Evolutionary conservation across 208 protist genomes (phyloP).

Genomic region (Trypanosoma theileri): DNA sequence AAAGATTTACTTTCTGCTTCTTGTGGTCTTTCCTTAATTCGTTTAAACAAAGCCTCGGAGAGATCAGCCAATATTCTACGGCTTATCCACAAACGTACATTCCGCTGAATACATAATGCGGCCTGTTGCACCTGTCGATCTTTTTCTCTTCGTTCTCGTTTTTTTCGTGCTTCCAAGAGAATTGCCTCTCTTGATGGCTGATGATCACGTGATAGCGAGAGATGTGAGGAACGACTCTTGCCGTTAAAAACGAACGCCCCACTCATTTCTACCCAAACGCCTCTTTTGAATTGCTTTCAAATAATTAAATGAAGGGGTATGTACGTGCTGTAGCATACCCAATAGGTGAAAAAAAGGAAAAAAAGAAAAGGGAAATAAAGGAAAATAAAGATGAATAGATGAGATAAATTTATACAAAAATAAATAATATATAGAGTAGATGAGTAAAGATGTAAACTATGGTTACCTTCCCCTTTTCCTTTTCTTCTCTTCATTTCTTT

Average conservation of each 20-base stretch:
- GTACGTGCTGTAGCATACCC: not conserved
- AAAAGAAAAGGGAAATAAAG: slow-evolving; percentile 7
- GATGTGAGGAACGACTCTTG: slow-evolving; percentile 49
- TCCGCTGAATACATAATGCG: slow-evolving; percentile 45
- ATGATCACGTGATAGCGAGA: slow-evolving; percentile 70
- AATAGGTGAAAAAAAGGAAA: slow-evolving; percentile 2
- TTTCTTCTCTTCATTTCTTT: too few species aligned
- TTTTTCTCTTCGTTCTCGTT: slow-evolving; percentile 51
- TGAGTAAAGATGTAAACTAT: too few species aligned
- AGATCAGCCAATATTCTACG: slow-evolving; percentile 26
- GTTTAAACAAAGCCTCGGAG: slow-evolving; percentile 9
- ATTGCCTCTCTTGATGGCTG: slow-evolving; percentile 45
- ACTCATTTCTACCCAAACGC: slow-evolving; percentile 15
- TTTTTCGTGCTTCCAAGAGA: slow-evolving; percentile 46
- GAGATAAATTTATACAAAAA: slow-evolving; percentile 1
- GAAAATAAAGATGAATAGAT: not conserved
- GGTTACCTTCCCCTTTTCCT: too few species aligned
- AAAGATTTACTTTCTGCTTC: not conserved
- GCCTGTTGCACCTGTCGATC: slow-evolving; percentile 38
- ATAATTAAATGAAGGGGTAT: not conserved
- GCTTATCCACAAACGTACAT: slow-evolving; percentile 42
- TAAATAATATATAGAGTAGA: not conserved
- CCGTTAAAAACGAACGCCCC: slow-evolving; percentile 56
- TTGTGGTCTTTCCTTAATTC: slow-evolving; percentile 1
- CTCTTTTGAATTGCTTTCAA: slow-evolving; percentile 1